Conservation (phyloP, 768 basidiomycete genomes). For the Leccinum broughii region DNA sequence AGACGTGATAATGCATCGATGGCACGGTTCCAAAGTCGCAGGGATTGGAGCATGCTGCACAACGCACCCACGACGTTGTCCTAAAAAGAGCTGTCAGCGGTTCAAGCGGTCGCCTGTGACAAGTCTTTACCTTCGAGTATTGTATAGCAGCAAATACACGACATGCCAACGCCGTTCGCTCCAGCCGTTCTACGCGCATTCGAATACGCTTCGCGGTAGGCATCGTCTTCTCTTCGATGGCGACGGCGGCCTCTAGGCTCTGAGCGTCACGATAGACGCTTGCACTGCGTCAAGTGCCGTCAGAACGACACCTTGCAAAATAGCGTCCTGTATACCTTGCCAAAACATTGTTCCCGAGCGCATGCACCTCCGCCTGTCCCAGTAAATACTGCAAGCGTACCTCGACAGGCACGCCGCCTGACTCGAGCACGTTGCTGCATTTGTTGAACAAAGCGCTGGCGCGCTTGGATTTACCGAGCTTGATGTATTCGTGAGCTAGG, state of each 20-base stretch:
- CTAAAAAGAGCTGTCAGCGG: constrained; percentile 35
- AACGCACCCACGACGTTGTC: constrained; percentile 60
- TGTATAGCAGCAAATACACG: constrained; percentile 70
- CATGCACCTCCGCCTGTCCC: constrained; percentile 66
- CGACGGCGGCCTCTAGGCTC: constrained; percentile 42
- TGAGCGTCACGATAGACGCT: constrained; percentile 63
- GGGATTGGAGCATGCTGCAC: constrained; percentile 60
- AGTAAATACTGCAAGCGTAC: constrained; percentile 56
- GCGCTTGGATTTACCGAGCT: constrained; percentile 70
- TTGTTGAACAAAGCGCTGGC: constrained; percentile 68
- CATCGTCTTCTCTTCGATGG: constrained; percentile 45
- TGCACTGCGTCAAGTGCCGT: constrained; percentile 34
- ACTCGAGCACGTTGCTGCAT: constrained; percentile 46
- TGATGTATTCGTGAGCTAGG: constrained; percentile 77
- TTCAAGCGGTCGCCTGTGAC: background rate
- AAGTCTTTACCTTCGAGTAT: constrained; percentile 51
- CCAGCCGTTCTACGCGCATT: constrained; percentile 56
- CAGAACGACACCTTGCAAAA: background rate
- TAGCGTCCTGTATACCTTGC: constrained; percentile 49
- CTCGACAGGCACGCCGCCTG: constrained; percentile 49
- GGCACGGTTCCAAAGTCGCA: constrained; percentile 82
- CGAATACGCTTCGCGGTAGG: constrained; percentile 60
- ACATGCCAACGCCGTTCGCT: constrained; percentile 72
- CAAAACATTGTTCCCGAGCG: constrained; percentile 54
- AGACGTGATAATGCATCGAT: constrained; percentile 66